These are phyloP conservation scores for Vigna unguiculata DNA, from an alignment of 306 rosid species.

Conservation along the genomic window DNA sequence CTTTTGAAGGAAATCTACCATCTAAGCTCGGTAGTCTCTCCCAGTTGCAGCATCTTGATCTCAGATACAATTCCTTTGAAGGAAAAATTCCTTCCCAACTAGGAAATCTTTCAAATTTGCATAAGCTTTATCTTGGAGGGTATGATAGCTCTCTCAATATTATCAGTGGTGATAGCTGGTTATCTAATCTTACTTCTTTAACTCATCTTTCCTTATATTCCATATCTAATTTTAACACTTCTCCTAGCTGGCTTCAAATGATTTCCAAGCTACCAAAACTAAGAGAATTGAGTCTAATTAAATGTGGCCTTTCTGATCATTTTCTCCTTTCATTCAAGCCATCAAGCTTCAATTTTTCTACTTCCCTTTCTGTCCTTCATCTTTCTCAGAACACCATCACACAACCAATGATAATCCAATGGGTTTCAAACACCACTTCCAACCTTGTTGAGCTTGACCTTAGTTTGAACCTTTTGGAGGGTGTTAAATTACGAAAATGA, in stretches of 20 bases:
- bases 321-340: neutral
- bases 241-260: constrained; percentile 6
- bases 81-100: constrained; percentile 35
- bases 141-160: neutral
- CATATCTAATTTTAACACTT: neutral
- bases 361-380: constrained; percentile 27
- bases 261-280: constrained; percentile 31
- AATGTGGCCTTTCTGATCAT: constrained; percentile 31
- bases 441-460: constrained; percentile 39
- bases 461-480: neutral
- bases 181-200: constrained; percentile 44
- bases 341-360: constrained; percentile 23
- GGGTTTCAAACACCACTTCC: constrained; percentile 36
- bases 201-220: constrained; percentile 23
- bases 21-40: neutral
- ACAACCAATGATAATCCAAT: constrained; percentile 30
- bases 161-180: constrained; percentile 28
- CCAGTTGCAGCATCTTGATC: neutral
- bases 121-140: constrained; percentile 5
- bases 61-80: constrained; percentile 6
- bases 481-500: too few species aligned
- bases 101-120: neutral
- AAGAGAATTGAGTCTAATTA: neutral
- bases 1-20: neutral
- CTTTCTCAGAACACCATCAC: neutral